Conservation (phyloP, 1,284 basidiomycete genomes). For the Sutorius eximius region DNA sequence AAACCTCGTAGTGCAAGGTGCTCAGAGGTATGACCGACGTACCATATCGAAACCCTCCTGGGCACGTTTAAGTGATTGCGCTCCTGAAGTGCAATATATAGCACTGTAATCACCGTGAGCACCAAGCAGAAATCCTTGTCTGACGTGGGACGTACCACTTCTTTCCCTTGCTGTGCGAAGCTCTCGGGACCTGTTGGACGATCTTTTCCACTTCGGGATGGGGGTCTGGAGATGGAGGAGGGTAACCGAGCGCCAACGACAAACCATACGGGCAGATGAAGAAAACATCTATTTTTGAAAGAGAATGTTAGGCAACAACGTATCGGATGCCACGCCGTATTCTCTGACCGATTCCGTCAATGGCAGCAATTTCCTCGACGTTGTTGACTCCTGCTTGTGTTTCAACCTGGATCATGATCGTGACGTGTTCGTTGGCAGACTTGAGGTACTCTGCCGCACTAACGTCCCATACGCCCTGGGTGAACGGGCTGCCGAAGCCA, state of each 20-base stretch:
- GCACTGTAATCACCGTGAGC: slow-evolving; percentile 33
- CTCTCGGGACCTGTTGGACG: slow-evolving; percentile 57
- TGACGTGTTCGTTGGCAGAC: slow-evolving; percentile 54
- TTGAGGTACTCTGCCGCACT: slow-evolving; percentile 51
- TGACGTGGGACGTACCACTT: slow-evolving; percentile 51
- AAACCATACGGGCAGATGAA: slow-evolving; percentile 74
- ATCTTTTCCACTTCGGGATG: slow-evolving; percentile 61
- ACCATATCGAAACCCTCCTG: slow-evolving; percentile 62
- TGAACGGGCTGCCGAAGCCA: slow-evolving; percentile 63
- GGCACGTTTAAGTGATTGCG: slow-evolving; percentile 48
- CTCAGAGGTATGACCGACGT: slow-evolving; percentile 13
- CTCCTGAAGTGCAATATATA: slow-evolving; percentile 50
- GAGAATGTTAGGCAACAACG: neutral
- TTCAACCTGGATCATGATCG: slow-evolving; percentile 70
- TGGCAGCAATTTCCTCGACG: slow-evolving; percentile 58
- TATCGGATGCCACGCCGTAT: neutral
- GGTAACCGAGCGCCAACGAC: slow-evolving; percentile 58
- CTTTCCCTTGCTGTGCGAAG: slow-evolving; percentile 58
- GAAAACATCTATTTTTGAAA: slow-evolving; percentile 41
- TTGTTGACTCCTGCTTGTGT: slow-evolving; percentile 60
- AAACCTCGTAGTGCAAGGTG: neutral
- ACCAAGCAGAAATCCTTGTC: slow-evolving; percentile 1
- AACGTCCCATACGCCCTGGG: slow-evolving; percentile 56
- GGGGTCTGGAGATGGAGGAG: slow-evolving; percentile 59
- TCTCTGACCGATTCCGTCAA: slow-evolving; percentile 59